These are phyloP conservation scores for Dichomitus squalens DNA, from an alignment of 1,284 basidiomycete species.

Conservation along the genomic window DNA sequence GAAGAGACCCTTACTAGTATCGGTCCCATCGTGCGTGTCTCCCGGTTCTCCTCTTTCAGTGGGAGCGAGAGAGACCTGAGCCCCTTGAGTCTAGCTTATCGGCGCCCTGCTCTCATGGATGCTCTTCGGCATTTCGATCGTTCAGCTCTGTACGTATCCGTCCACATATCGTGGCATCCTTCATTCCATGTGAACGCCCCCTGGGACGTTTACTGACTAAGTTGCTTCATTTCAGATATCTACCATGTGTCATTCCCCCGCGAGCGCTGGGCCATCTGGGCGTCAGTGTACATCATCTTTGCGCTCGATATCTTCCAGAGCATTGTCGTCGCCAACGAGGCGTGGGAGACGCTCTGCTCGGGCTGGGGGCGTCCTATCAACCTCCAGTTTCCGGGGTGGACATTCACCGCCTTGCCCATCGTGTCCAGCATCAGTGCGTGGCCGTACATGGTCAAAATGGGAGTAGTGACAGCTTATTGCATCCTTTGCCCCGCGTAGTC, in stretches of 20 bases:
- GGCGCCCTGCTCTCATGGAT: constrained; percentile 10
- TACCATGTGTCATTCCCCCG: constrained; percentile 10
- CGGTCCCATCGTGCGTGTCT: constrained; percentile 5
- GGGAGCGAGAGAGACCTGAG: neutral
- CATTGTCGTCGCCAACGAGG: constrained; percentile 5
- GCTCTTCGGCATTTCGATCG: constrained; percentile 7
- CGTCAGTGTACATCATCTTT: constrained; percentile 7
- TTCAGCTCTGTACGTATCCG: constrained; percentile 8
- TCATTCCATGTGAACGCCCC: neutral
- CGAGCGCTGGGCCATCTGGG: constrained; percentile 1
- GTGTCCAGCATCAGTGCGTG: constrained; percentile 8
- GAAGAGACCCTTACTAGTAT: neutral
- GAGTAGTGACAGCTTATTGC: neutral
- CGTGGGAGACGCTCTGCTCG: constrained; percentile 9
- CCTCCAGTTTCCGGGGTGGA: constrained; percentile 8
- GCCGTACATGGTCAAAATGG: neutral
- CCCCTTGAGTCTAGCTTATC: constrained; percentile 2
- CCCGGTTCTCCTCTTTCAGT: neutral
- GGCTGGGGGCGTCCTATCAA: constrained; percentile 7
- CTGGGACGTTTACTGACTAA: neutral
- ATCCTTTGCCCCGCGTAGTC: neutral
- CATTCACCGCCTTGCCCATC: constrained; percentile 6
- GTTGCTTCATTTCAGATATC: neutral
- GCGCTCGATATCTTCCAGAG: constrained; percentile 10
- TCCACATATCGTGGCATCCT: neutral